Conservation (phyloP, 768 basidiomycete genomes). For the Suillus bovinus region DNA sequence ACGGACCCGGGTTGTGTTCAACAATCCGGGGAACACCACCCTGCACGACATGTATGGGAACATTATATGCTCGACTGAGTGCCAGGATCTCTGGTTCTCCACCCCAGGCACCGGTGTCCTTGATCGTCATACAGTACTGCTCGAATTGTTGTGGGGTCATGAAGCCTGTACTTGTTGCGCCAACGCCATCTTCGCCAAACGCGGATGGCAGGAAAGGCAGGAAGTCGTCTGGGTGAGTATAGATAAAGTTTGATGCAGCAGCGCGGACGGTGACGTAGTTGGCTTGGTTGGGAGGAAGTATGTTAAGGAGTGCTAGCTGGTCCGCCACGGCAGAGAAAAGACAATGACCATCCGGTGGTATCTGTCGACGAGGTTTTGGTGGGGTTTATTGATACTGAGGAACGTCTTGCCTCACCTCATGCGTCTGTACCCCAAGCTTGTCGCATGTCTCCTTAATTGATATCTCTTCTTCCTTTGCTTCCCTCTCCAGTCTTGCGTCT, state of each 20-base stretch:
- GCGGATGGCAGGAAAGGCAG: slow-evolving; percentile 86
- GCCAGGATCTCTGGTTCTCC: slow-evolving; percentile 97
- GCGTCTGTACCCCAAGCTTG: slow-evolving; percentile 60
- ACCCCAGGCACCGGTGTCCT: slow-evolving; percentile 90
- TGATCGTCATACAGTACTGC: slow-evolving; percentile 75
- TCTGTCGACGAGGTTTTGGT: slow-evolving; percentile 46
- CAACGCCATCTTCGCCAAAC: slow-evolving; percentile 67
- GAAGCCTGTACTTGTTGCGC: slow-evolving; percentile 58
- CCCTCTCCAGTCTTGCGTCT: slow-evolving; percentile 59
- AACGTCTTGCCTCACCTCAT: slow-evolving; percentile 50
- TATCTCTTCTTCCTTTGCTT: slow-evolving; percentile 67
- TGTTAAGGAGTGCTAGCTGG: slow-evolving; percentile 75
- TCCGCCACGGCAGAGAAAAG: slow-evolving; percentile 94
- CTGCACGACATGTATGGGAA: slow-evolving; percentile 92
- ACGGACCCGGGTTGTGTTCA: slow-evolving; percentile 64
- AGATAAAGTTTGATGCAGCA: slow-evolving; percentile 81
- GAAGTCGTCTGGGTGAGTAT: slow-evolving; percentile 83
- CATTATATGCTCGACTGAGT: slow-evolving; percentile 72
- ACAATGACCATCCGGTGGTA: slow-evolving; percentile 95
- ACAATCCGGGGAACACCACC: slow-evolving; percentile 79
- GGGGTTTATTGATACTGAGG: slow-evolving; percentile 5
- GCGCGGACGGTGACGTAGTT: slow-evolving; percentile 61
- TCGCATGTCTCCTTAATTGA: slow-evolving; percentile 66
- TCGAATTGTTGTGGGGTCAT: slow-evolving; percentile 69
- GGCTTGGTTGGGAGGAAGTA: slow-evolving; percentile 59